Evolutionary conservation across 2,329 filamentous ascomycete genomes (phyloP).

Genomic region (Chaetomiaceae sp.): DNA sequence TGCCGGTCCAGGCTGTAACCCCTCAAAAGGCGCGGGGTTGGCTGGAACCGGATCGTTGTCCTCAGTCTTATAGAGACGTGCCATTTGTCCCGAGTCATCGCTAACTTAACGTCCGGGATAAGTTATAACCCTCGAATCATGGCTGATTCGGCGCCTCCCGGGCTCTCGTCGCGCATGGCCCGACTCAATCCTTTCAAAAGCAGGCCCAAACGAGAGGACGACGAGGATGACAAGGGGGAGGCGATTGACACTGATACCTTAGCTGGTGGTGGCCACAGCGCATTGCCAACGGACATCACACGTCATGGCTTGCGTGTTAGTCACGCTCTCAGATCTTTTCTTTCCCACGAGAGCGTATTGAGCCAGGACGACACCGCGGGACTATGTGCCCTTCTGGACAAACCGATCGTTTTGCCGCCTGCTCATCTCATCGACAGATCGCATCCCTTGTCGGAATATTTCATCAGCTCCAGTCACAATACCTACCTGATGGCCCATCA

Average conservation of each 20-base stretch:
- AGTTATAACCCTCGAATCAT: neutral
- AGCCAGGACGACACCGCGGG: slow-evolving; percentile 44
- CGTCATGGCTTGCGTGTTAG: slow-evolving; percentile 56
- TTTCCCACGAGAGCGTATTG: slow-evolving; percentile 50
- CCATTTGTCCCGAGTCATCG: neutral
- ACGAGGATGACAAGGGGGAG: slow-evolving; percentile 46
- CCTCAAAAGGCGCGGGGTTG: neutral
- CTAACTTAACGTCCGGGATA: too few relatives aligned
- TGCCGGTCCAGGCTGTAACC: neutral
- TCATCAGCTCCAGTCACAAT: slow-evolving; percentile 69
- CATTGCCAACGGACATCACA: slow-evolving; percentile 43
- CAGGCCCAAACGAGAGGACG: slow-evolving; percentile 35
- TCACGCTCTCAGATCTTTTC: slow-evolving; percentile 51
- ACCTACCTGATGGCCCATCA: slow-evolving; percentile 69
- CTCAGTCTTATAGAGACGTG: too few relatives aligned
- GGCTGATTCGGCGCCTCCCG: neutral
- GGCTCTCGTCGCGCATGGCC: slow-evolving; percentile 11
- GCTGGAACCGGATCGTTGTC: too few relatives aligned
- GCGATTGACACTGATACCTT: slow-evolving; percentile 47
- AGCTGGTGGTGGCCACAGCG: slow-evolving; percentile 56
- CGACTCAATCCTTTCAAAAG: slow-evolving; percentile 38
- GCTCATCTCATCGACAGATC: slow-evolving; percentile 17
- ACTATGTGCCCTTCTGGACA: slow-evolving; percentile 50
- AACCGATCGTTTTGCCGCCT: slow-evolving; percentile 31
- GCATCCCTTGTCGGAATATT: slow-evolving; percentile 63